Conservation (phyloP, 2,329 filamentous ascomycete species). For the Fusarium anthophilum region DNA sequence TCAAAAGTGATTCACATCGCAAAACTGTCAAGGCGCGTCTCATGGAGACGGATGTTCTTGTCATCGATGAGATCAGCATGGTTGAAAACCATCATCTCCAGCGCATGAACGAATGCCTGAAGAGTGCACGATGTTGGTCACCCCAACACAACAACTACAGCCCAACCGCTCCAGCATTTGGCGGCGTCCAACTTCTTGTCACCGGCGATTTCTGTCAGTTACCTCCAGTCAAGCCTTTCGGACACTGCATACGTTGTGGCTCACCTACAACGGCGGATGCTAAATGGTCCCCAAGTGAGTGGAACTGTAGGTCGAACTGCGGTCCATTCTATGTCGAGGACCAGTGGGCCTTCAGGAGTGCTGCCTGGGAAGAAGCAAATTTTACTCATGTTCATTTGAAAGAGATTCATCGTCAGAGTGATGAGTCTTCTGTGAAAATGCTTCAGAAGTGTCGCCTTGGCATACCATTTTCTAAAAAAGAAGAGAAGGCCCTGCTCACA, state of each 20-base stretch:
- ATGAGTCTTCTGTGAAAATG: constrained; percentile 62
- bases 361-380: constrained; percentile 62
- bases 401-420: constrained; percentile 66
- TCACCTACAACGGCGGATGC: background rate
- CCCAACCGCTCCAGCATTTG: constrained; percentile 18
- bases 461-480: constrained; percentile 46
- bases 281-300: fast-evolving
- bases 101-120: constrained; percentile 44
- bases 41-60: constrained; percentile 59
- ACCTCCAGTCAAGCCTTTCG: constrained; percentile 66
- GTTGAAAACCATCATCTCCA: constrained; percentile 58
- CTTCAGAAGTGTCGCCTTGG: constrained; percentile 65
- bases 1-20: background rate
- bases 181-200: constrained; percentile 40
- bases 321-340: constrained; percentile 44
- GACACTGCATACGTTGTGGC: constrained; percentile 34
- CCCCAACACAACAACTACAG: fast-evolving
- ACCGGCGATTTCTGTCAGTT: constrained; percentile 66
- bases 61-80: constrained; percentile 76
- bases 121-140: constrained; percentile 32
- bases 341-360: constrained; percentile 69
- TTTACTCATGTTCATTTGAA: constrained; percentile 64
- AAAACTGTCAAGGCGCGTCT: constrained; percentile 48
- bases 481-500: constrained; percentile 54
- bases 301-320: background rate